These are phyloP conservation scores for Syzygium aqueum DNA, from an alignment of 345 rosid species.

Conservation along the genomic window DNA sequence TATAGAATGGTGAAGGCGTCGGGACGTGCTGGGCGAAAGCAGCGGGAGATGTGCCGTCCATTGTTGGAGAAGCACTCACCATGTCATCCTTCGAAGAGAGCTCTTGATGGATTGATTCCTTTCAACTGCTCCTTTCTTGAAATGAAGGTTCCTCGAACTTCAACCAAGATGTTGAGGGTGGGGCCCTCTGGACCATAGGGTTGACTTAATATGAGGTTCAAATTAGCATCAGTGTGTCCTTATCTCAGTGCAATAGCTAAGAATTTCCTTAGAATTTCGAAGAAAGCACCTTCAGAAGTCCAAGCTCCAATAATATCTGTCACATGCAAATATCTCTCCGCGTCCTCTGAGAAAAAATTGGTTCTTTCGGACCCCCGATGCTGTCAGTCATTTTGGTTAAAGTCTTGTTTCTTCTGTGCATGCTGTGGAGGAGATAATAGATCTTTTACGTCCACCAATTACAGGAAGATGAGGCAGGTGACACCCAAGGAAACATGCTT, in stretches of 20 bases:
- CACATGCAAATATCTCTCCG: not conserved
- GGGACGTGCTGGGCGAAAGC: conserved; percentile 27
- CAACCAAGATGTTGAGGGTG: not conserved
- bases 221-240: not conserved
- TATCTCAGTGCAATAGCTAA: not conserved
- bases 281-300: not conserved
- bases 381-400: not conserved
- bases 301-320: not conserved
- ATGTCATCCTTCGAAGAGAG: conserved; percentile 5
- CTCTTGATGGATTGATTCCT: not conserved
- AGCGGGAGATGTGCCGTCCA: conserved; percentile 34
- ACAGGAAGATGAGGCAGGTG: not conserved
- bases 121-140: conserved; percentile 4
- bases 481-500: not conserved
- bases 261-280: not conserved
- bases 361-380: not conserved
- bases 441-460: not conserved
- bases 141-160: not conserved
- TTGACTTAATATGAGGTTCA: not conserved
- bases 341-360: not conserved
- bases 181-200: not conserved
- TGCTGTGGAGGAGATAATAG: not conserved
- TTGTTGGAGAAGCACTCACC: conserved; percentile 17
- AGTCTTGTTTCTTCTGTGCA: not conserved
- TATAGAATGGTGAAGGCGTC: conserved; percentile 55